Conservation (phyloP, 371 early-diverging fungal genomes). For the Syncephalis fuscata region DNA sequence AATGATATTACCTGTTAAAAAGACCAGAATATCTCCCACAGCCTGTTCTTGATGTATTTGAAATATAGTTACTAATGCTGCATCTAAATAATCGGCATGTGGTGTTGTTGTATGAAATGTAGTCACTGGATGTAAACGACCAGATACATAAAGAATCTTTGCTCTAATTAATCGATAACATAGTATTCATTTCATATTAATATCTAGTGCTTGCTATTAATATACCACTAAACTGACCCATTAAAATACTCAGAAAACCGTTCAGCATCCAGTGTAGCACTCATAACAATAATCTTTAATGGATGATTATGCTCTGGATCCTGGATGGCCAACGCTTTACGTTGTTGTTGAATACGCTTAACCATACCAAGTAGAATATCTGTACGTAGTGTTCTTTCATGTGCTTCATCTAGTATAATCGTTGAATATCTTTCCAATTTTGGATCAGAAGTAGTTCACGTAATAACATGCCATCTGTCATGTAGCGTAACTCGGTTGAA, state of each 20-base stretch:
- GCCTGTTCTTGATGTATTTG: constrained; percentile 77
- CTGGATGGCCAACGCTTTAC: constrained; percentile 18
- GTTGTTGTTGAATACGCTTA: constrained; percentile 53
- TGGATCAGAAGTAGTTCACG: constrained; percentile 82
- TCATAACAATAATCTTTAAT: constrained; percentile 93
- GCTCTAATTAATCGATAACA: too few relatives aligned
- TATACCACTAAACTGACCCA: constrained; percentile 21
- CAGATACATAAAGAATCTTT: constrained; percentile 75
- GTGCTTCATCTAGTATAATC: constrained; percentile 98
- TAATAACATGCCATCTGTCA: constrained; percentile 99
- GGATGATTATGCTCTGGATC: constrained; percentile 26
- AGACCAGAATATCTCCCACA: constrained; percentile 87
- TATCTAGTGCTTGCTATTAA: background rate
- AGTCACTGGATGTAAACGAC: constrained; percentile 80
- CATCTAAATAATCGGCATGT: constrained; percentile 85
- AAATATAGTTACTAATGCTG: constrained; percentile 71
- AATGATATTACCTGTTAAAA: constrained; percentile 81
- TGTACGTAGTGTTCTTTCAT: constrained; percentile 95
- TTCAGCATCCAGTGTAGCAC: constrained; percentile 92
- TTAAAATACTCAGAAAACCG: constrained; percentile 82
- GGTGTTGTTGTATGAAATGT: constrained; percentile 66
- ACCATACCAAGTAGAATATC: constrained; percentile 95
- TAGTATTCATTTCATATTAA: constrained; percentile 2
- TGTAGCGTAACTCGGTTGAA: constrained; percentile 85
- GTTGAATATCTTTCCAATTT: constrained; percentile 82